These are phyloP conservation scores for Fusarium guadeloupense DNA, from an alignment of 2,329 filamentous ascomycete species.

Conservation along the genomic window DNA sequence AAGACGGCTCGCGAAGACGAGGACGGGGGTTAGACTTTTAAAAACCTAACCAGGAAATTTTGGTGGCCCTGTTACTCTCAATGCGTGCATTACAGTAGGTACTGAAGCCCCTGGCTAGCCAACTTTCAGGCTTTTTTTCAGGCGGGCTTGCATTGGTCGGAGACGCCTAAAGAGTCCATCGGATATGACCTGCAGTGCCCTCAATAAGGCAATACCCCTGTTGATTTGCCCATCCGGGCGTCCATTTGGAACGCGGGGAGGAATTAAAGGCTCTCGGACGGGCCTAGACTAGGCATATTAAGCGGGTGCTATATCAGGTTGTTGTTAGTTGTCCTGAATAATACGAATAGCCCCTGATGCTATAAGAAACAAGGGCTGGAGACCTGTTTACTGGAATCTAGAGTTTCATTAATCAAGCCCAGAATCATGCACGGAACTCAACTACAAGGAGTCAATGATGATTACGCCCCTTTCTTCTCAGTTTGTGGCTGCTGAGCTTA, in stretches of 20 bases:
- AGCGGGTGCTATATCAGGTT: constrained; percentile 12
- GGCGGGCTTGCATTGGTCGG: constrained; percentile 22
- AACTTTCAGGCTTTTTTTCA: constrained; percentile 31
- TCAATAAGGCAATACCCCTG: constrained; percentile 16
- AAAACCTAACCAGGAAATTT: constrained; percentile 30
- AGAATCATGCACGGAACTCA: constrained; percentile 14
- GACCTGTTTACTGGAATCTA: constrained; percentile 15
- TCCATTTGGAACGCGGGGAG: constrained; percentile 38
- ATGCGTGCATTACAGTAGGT: too few species aligned
- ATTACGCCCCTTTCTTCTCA: constrained; percentile 5
- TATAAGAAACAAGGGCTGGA: constrained; percentile 5
- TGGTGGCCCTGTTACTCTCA: too few species aligned
- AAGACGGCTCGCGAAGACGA: constrained; percentile 17
- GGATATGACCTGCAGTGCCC: constrained; percentile 6
- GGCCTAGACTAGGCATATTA: constrained; percentile 9
- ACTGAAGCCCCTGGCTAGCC: constrained; percentile 23
- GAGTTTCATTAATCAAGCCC: constrained; percentile 5
- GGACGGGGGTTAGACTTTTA: constrained; percentile 37
- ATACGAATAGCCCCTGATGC: constrained; percentile 35
- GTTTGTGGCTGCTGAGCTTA: constrained; percentile 18
- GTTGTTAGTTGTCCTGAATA: not conserved
- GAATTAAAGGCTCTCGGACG: constrained; percentile 34
- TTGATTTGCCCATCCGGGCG: constrained; percentile 12
- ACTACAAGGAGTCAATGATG: constrained; percentile 15
- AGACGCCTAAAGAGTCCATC: too few species aligned